Conservation (phyloP, 139 green algal genomes). For the Micromonas pusilla region DNA sequence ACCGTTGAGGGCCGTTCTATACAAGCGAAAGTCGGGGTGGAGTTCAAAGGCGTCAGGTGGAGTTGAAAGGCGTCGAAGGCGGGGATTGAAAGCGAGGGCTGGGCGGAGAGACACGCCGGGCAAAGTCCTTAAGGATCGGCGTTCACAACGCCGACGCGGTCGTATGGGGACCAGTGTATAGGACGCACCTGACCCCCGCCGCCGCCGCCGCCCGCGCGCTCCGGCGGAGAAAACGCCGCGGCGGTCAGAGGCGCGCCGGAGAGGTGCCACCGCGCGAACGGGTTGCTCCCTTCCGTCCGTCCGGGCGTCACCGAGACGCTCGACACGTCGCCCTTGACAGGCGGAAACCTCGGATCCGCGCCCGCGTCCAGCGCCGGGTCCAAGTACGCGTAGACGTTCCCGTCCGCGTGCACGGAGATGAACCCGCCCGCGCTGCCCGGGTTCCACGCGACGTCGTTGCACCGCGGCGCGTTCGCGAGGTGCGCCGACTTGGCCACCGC, state of each 20-base stretch:
- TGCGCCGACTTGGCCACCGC: neutral
- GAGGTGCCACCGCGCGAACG: neutral
- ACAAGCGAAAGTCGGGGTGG: too few species aligned
- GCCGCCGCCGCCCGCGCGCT: neutral
- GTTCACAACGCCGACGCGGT: too few species aligned
- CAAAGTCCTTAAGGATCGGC: too few species aligned
- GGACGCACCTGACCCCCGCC: too few species aligned
- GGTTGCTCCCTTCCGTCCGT: neutral
- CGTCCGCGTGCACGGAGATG: neutral
- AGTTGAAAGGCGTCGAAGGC: too few species aligned
- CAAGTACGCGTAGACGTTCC: neutral
- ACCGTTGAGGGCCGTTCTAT: too few species aligned
- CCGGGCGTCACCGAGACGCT: neutral
- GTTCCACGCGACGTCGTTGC: neutral
- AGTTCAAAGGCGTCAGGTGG: too few species aligned
- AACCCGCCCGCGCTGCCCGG: neutral
- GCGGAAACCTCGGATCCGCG: neutral
- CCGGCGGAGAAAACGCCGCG: neutral
- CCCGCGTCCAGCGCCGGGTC: neutral
- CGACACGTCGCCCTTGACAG: neutral
- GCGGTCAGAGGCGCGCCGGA: neutral
- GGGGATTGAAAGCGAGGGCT: too few species aligned
- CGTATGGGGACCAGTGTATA: too few species aligned
- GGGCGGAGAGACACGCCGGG: too few species aligned
- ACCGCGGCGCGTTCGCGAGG: neutral